Evolutionary conservation across 371 early-diverging fungal genomes (phyloP), one percentile per base, ranked within the genome.

Genomic region (Chytridiales sp.): DNA sequence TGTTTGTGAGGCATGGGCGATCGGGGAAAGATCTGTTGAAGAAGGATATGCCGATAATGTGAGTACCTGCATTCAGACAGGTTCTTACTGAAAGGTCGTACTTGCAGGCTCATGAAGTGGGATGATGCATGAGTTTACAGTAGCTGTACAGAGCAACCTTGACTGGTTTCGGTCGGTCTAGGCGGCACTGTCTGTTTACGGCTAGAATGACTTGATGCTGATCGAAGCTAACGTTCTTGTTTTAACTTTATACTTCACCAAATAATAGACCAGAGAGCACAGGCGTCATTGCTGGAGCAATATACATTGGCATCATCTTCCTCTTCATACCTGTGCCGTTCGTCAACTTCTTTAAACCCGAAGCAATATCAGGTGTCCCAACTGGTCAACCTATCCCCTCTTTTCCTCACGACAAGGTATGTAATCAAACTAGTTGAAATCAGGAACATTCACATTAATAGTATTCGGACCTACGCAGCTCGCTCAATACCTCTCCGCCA

Each of bases 311-410:
- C 13, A 75, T 80, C n/a, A 79, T 95, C 65, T 92, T 96, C 60
- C 54, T 93, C 31, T 92, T 95, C 61, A 91, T 95, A 27, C 97
- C 97, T 0, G 87, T 92, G 42, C 93, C 93, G 9, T 97, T 97
- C 72, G 80, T 90, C 53, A 69, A 78, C 15, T 85, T 90, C 59
- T 49, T 61, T n/a, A n/a, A n/a, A n/a, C n/a, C 52, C 47, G 56
- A 26, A 53, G 46, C 26, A 40, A 11, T 15, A 77, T 72, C 26
- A 61, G 74, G 17, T 59, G 64, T 34, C 72, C 73, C 38, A 50
- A 26, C 17, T 17, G 41, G 30, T 24, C 24, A 47, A 31, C 3
- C 21, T 38, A 48, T 80, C 19, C 80, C 80, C 27, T 77, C 83
- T 5, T 91, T 88, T 71, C 91, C 87, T 4, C 82, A 87, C 49